Evolutionary conservation across 2,329 filamentous ascomycete species (phyloP), one percentile per base, ranked within the genome.

Genomic region (Nigrospora sphaerica): DNA sequence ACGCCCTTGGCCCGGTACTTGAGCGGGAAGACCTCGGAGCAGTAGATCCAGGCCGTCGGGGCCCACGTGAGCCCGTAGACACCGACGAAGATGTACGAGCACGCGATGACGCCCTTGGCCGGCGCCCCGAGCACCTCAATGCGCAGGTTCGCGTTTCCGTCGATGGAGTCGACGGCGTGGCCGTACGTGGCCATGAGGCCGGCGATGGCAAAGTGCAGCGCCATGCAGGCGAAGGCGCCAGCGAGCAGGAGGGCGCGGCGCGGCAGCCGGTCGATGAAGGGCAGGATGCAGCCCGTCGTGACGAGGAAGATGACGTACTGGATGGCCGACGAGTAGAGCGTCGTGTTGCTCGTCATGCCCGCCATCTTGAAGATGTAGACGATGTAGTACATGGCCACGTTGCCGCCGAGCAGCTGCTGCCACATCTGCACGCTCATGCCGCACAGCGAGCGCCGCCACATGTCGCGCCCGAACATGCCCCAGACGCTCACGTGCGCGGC

Each of bases 341-440:
- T 62, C 3, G 47, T 36, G 44, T 60, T 56, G 42, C 40, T 12
- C 31, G 44, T 36, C 57, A 81, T 72, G 37, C 72, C 71, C 10
- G 78, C 78, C 79, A 82, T 81, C 39, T 73, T 66, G 54, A 83
- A 82, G 49, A 82, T 74, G 50, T 81, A 82, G 0, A 81, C 73
- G 48, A 83, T 74, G 49, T 83, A 83, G 56, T 81, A 80, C 46
- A 77, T 69, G 54, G 75, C 75, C 3, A 78, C 73, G 44, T 80
- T 81, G 44, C 77, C 78, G 7, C 77, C 77, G 0, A 75, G 69
- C 14, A 80, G 57, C 41, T 80, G 77, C 36, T 78, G 75, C 75
- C 68, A 80, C 14, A 79, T 71, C 58, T 80, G 77, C 0, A 72
- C 75, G 18, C 69, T 72, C 13, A 76, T 62, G 4, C 71, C 76